Evolutionary conservation across 2,329 filamentous ascomycete genomes (phyloP).

Genomic region (Trichoderma gracile): DNA sequence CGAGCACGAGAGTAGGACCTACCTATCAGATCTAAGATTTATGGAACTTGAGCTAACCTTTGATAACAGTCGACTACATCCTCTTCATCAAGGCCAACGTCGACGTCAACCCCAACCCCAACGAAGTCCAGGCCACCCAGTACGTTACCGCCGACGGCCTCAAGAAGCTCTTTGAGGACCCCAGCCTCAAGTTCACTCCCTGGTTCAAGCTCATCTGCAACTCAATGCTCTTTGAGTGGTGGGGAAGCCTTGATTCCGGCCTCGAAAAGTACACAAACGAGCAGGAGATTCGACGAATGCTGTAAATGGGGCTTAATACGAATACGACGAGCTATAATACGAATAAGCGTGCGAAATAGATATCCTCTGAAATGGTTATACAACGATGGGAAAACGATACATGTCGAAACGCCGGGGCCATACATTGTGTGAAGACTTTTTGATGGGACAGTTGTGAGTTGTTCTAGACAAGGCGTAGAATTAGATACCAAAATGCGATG

Average conservation of each 20-base stretch:
- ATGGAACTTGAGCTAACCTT: background rate
- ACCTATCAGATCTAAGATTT: background rate
- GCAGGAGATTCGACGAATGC: constrained; percentile 84
- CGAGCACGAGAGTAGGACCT: constrained; percentile 85
- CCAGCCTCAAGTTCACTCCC: constrained; percentile 82
- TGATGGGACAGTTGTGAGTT: background rate
- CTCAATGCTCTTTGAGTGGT: constrained; percentile 98
- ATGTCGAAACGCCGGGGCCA: background rate
- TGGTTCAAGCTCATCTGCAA: constrained; percentile 99
- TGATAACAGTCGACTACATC: constrained; percentile 79
- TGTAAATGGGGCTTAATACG: constrained; percentile 12
- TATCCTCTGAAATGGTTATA: background rate
- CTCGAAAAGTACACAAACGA: constrained; percentile 86
- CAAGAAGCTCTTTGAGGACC: constrained; percentile 81
- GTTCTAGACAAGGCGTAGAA: background rate
- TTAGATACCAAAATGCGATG: background rate
- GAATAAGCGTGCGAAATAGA: constrained; percentile 9
- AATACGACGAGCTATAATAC: constrained; percentile 6
- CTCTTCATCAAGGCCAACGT: constrained; percentile 96
- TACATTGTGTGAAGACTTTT: too few species aligned
- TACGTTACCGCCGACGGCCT: constrained; percentile 84
- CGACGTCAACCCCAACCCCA: constrained; percentile 76
- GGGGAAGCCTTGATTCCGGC: constrained; percentile 77
- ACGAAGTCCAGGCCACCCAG: constrained; percentile 82
- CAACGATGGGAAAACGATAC: background rate